A percentile compares a stretch with the other conserved stretches of the same genome.
These are phyloP conservation scores for Myriangium duriaei DNA, from an alignment of 2,329 filamentous ascomycete species.

Conservation along the genomic window DNA sequence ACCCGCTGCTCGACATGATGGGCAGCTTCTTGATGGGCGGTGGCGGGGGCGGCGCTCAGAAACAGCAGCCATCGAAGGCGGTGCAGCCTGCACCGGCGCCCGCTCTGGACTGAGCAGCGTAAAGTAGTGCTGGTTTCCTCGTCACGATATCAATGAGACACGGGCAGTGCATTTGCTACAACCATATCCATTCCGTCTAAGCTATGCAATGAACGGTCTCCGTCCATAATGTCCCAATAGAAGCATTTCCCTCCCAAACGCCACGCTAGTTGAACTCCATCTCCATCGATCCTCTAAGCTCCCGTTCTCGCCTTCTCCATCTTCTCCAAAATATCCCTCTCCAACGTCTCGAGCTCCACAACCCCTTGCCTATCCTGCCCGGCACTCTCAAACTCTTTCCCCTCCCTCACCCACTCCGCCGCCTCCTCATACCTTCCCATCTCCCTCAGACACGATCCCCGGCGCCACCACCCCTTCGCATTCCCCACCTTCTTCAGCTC, in stretches of 20 bases:
- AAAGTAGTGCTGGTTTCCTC: not conserved
- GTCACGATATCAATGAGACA: slow-evolving; percentile 8
- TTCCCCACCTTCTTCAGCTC: slow-evolving; percentile 80
- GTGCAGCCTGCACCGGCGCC: slow-evolving; percentile 29
- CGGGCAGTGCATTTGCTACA: slow-evolving; percentile 5
- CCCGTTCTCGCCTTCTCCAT: slow-evolving; percentile 9
- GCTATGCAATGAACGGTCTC: slow-evolving; percentile 6
- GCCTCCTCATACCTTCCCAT: slow-evolving; percentile 84
- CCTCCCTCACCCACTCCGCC: slow-evolving; percentile 60
- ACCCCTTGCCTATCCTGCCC: slow-evolving; percentile 25
- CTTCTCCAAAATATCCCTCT: slow-evolving; percentile 11
- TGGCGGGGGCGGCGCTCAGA: slow-evolving; percentile 39
- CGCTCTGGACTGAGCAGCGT: slow-evolving; percentile 19
- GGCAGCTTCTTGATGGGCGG: slow-evolving; percentile 81
- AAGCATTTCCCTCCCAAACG: slow-evolving; percentile 10
- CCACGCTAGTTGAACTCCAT: slow-evolving; percentile 8
- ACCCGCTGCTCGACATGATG: slow-evolving; percentile 97
- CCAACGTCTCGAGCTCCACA: slow-evolving; percentile 11
- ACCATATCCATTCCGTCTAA: not conserved
- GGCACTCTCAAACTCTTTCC: slow-evolving; percentile 68
- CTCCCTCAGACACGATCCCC: slow-evolving; percentile 74
- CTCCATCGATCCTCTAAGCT: slow-evolving; percentile 3
- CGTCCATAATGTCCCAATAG: slow-evolving; percentile 2
- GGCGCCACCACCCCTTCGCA: slow-evolving; percentile 87
- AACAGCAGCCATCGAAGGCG: slow-evolving; percentile 34